Conservation (phyloP, 225 moss, liverwort and hornwort species). For the Pseudoscleropodium purum region DNA sequence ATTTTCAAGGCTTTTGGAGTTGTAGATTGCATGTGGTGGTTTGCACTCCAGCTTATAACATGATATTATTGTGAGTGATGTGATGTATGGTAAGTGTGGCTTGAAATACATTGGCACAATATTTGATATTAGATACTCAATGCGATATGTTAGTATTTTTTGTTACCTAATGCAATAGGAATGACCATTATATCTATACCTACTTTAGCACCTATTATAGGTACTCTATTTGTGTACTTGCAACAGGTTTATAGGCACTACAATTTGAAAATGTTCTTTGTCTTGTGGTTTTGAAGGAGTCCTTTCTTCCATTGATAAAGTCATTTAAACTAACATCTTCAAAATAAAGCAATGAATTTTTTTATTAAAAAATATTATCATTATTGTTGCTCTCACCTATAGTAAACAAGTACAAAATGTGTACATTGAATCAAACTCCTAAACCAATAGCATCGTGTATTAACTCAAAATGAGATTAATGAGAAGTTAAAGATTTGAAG, state of each 20-base stretch:
- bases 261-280: no score
- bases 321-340: fast-evolving
- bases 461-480: neutral
- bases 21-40: neutral
- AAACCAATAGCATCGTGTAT: no score
- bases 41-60: no score
- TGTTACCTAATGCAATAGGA: neutral
- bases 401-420: neutral
- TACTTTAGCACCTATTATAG: neutral
- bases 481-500: neutral
- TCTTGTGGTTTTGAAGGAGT: no score
- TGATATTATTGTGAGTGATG: no score
- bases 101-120: no score
- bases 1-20: neutral
- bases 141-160: no score
- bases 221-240: fast-evolving
- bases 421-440: neutral
- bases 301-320: no score
- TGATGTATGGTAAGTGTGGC: neutral
- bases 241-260: neutral
- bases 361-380: no score
- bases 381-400: neutral
- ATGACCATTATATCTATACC: fast-evolving
- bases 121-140: neutral
- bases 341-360: neutral